Base-by-base conservation (phyloP, 2,329 filamentous ascomycete genomes). In the Ascomycota sp. region DNA sequence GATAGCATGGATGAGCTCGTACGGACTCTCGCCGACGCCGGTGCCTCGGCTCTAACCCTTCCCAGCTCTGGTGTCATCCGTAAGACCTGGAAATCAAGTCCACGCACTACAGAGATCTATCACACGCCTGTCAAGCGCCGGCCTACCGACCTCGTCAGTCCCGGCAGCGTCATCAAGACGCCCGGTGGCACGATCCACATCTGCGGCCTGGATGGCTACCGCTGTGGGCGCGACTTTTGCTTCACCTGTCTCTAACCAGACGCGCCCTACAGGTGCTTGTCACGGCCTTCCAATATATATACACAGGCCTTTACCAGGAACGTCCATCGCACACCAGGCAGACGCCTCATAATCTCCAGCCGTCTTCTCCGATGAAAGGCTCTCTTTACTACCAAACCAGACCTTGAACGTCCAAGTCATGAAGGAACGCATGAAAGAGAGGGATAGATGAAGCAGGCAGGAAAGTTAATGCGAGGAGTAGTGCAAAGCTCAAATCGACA, bases 141-240 rank as follows among this genome's bases (percentile, higher is more conserved):
- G 5, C 12, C 33, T 3, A 27, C 29, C 4, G 38, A 43, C 4
- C 32, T 37, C 6, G 28, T 36, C 8, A 48, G 42, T 17, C 36
- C 35, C 11, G 35, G 38, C 4, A 46, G 43, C 27, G 36, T 50
- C 21, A 40, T 56, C 4, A 51, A 51, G 37, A 67, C 63, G 8
- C 63, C 64, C 0, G 56, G 63, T 2, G 65, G 65, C 1, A 57
- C 58, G 10, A 38, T 55, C 38, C 51, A 61, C 30, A 52, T 52
- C 10, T 74, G 69, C 34, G 69, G 69, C 4, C 49, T 63, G 36
- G 56, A 59, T 37, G 68, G 63, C 9, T 72, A 63, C 42, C 50
- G 48, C 11, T 74, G 69, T 35, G 59, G 58, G 4, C 53, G 62
- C 31, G 59, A 66, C 35, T 73, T 72, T 47, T 74, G 69, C 46